Evolutionary conservation across 768 basidiomycete species (phyloP), one percentile per base, ranked within the genome.

Genomic region (Candolleomyces eurysporus): DNA sequence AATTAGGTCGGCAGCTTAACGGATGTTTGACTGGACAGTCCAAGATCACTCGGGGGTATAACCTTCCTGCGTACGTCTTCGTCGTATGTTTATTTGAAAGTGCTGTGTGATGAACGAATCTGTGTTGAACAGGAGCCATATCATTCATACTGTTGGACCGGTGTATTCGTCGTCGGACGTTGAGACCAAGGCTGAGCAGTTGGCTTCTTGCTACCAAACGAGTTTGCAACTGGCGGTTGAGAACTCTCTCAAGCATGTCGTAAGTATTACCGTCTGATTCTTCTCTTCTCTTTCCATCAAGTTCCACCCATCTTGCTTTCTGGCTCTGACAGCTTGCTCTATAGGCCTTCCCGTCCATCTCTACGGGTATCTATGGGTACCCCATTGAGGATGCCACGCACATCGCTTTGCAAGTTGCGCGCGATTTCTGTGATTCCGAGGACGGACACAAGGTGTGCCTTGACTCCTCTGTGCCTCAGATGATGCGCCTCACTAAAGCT

Each of bases 81-180:
- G 48, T 13, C 31, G 16, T 13, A 2, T 21, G 10, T 31, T 19
- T 11, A 36, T 36, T 36, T 36, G 8, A 36, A 11, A 36, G 36
- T 36, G 36, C 11, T 36, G 36, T 21, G 11, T 17, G 54, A 17
- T 59, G 30, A 16, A 48, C 26, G 48, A 17, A 56, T 63, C 49
- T 57, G 57, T 48, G 48, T 14, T n/a, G 19, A 31, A 54, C 64
- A 91, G 92, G 42, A 81, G 82, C 42, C 79, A 88, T 68, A 78
- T 94, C 61, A 91, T 94, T 46, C 92, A 94, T 66, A 81, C 92
- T 3, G 92, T 94, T 16, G 92, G 92, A 11, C 92, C 92, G 0
- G 71, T 90, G 1, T 92, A 89, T 69, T 78, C 77, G 5, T 59
- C 66, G 3, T 60, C 64, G 0, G 73, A 78, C 30, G 72, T 71